Conservation (phyloP, 176 grass and related monocot species). For the Carex parvula region DNA sequence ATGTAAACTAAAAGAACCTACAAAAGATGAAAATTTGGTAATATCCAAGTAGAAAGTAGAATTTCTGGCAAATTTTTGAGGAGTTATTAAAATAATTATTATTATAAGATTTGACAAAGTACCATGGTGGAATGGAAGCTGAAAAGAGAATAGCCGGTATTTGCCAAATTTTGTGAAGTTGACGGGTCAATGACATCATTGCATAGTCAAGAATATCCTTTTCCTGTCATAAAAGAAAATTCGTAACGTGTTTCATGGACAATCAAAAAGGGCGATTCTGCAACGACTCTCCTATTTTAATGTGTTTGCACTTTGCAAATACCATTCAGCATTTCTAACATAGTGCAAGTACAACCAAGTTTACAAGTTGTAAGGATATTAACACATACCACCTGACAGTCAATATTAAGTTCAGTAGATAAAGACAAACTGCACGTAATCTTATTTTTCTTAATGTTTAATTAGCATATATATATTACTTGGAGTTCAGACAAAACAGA, state of each 20-base stretch:
- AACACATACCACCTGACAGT: not conserved
- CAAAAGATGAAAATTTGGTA: slow-evolving; percentile 5
- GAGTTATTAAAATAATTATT: not conserved
- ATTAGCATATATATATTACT: not conserved
- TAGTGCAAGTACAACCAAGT: not conserved
- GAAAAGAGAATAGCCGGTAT: slow-evolving; percentile 64
- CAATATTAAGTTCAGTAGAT: slow-evolving; percentile 1
- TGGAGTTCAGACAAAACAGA: not conserved
- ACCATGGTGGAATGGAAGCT: slow-evolving; percentile 49
- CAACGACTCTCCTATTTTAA: not conserved
- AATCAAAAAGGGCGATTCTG: not conserved
- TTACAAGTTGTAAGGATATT: not conserved
- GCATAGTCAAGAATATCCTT: slow-evolving; percentile 72
- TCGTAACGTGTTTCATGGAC: not conserved
- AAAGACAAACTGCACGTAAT: not conserved
- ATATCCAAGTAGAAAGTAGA: not conserved
- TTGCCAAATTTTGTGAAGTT: slow-evolving; percentile 62
- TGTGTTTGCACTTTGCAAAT: not conserved
- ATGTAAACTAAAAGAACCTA: not conserved
- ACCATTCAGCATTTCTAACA: not conserved
- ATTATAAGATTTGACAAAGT: slow-evolving; percentile 6
- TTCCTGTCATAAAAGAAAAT: slow-evolving; percentile 47
- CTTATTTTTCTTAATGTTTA: not conserved
- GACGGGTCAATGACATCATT: slow-evolving; percentile 33
- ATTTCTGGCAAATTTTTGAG: slow-evolving; percentile 10